phyloP scores from a whole-genome alignment of 2,329 filamentous ascomycete species.

The Colletotrichum camelliae region DNA sequence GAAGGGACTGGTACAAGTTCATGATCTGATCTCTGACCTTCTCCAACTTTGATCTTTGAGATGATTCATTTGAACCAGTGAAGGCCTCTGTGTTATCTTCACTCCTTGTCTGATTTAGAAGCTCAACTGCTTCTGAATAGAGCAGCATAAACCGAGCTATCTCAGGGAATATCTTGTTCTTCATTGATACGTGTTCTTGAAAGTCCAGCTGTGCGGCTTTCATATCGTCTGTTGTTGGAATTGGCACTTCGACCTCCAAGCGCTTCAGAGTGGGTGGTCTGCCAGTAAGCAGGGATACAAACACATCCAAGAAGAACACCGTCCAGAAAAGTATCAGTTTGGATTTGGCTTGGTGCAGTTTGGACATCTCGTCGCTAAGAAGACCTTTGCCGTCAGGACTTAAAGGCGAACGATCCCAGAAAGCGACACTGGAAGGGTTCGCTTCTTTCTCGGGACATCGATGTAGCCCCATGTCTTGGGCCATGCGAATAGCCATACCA shows the following conservation, averaged over 20 bases:
- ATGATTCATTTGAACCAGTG: neutral
- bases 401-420: neutral
- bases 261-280: neutral
- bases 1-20: neutral
- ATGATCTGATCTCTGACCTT: neutral
- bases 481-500: neutral
- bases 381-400: neutral
- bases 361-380: neutral
- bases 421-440: neutral
- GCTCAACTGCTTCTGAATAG: neutral
- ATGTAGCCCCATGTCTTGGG: neutral
- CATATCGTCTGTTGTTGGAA: neutral
- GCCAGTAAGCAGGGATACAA: neutral
- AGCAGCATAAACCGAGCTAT: neutral
- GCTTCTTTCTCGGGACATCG: neutral
- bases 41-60: neutral
- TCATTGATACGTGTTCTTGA: neutral
- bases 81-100: accelerated
- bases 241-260: neutral
- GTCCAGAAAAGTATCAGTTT: neutral
- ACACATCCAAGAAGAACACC: neutral
- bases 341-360: neutral
- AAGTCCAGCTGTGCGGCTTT: neutral
- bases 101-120: neutral
- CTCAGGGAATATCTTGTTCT: neutral